Base-by-base conservation (phyloP, 2,329 filamentous ascomycete species). In the Fusarium euwallaceae region DNA sequence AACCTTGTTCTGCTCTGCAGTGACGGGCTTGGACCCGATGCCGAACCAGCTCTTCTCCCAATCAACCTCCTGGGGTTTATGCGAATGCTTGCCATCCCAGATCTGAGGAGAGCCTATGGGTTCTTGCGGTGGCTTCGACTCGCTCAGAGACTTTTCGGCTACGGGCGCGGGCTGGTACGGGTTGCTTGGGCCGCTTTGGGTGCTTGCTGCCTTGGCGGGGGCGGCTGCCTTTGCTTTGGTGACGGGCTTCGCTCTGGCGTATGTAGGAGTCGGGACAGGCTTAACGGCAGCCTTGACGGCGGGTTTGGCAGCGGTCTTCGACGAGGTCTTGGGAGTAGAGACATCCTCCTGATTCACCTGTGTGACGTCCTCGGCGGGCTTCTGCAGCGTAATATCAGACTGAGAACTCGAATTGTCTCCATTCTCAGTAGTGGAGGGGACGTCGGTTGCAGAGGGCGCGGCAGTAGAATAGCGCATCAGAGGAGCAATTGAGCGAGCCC, bases 11-110 rank as follows among this genome's bases (percentile, higher is more conserved):
- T 92, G 89, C 83, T 95, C 92, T 55, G 90, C 85, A 4, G 91
- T 86, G 82, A 98, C 97, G 0, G 94, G 89, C 37, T 87, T 86
- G 0, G 88, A 87, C 39, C 92, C 93, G 20, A 98, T 89, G 14
- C 94, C 94, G 82, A 96, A 92, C 86, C 92, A 98, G 16, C 94
- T 97, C 59, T 89, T 91, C 22, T 92, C 91, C 95, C 95, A 98
- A 87, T 97, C 93, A 70, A 91, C 85, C 3, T 82, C 77, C 11
- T 76, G 48, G 10, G 48, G 48, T 17, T 17, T 6, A 17, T n/a
- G 17, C 11, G 10, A 6, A 4, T 53, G 48, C 48, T n/a, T 53
- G 27, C 45, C 45, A 29, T 51, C 45, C 45, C 45, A 51, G 10
- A 51, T 29, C 9, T 17, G 45, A n/a, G 41, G 53, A 27, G 17